Evolutionary conservation across 257 asterid species (phyloP).

Genomic region (Solanum peruvianum): DNA sequence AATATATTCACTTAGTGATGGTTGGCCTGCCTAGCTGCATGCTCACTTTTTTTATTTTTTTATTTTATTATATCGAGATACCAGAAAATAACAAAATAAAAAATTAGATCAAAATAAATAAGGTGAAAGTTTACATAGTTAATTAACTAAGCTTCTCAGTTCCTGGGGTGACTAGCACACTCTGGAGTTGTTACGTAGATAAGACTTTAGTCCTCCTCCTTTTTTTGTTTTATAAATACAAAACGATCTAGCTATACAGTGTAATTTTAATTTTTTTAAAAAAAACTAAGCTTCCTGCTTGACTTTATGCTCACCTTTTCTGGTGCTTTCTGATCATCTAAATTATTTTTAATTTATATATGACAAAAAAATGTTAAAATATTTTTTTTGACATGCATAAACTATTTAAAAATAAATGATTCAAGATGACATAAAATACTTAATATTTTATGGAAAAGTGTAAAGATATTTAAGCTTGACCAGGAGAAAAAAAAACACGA

Average conservation of each 20-base stretch:
- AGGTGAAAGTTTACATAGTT: not conserved
- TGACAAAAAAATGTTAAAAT: not conserved
- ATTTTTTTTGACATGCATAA: not conserved
- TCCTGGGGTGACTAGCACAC: no score
- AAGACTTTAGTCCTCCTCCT: no score
- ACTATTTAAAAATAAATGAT: no score
- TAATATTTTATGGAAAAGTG: not conserved
- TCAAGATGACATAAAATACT: not conserved
- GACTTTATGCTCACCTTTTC: no score
- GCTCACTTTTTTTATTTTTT: not conserved
- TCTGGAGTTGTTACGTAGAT: no score
- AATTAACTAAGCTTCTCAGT: no score
- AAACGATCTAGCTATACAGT: no score
- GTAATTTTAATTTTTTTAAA: no score
- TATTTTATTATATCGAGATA: not conserved
- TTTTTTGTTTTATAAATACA: no score
- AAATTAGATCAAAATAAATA: no score
- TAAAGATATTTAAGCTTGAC: not conserved
- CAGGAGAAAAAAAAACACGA: not conserved
- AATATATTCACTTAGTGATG: not conserved
- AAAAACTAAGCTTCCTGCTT: no score
- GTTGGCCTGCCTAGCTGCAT: not conserved
- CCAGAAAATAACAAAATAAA: not conserved
- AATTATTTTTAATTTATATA: not conserved
- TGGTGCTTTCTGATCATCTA: not conserved